These are phyloP conservation scores for Vigna trinervia DNA, from an alignment of 306 rosid species.

Conservation along the genomic window DNA sequence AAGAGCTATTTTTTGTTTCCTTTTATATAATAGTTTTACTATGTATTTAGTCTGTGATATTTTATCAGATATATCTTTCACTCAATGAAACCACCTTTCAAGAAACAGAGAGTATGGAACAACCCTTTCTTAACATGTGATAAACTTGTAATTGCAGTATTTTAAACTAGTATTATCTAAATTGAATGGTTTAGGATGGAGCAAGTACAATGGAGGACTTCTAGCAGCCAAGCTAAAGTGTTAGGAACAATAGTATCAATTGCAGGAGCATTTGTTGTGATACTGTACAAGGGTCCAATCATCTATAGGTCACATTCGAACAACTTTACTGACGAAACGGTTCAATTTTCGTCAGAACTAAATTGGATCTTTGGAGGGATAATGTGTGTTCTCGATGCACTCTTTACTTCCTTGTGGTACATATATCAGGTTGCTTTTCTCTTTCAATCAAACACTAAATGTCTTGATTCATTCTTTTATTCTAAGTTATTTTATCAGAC, in stretches of 20 bases:
- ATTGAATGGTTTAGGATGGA: constrained; percentile 56
- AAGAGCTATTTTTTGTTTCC: too few species aligned
- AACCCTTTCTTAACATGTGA: too few species aligned
- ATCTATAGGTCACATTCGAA: constrained; percentile 28
- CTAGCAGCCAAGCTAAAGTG: constrained; percentile 54
- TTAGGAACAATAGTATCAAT: constrained; percentile 55
- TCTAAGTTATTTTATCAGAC: too few species aligned
- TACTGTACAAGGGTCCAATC: constrained; percentile 55
- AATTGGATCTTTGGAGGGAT: constrained; percentile 54
- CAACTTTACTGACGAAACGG: not conserved
- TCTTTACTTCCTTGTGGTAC: constrained; percentile 49
- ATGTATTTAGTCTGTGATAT: too few species aligned
- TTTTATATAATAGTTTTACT: too few species aligned
- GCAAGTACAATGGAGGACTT: constrained; percentile 43
- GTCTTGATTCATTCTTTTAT: too few species aligned
- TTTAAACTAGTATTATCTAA: not conserved
- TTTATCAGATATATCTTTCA: too few species aligned
- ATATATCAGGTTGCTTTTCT: constrained; percentile 49
- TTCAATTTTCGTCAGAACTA: constrained; percentile 32
- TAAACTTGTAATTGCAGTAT: too few species aligned
- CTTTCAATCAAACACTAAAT: not conserved
- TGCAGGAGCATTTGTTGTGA: constrained; percentile 56
- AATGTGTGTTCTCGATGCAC: constrained; percentile 38
- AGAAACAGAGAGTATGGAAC: too few species aligned
- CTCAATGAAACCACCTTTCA: too few species aligned